Base-by-base conservation (phyloP, 345 rosid species). In the Eucalyptus microcorys region DNA sequence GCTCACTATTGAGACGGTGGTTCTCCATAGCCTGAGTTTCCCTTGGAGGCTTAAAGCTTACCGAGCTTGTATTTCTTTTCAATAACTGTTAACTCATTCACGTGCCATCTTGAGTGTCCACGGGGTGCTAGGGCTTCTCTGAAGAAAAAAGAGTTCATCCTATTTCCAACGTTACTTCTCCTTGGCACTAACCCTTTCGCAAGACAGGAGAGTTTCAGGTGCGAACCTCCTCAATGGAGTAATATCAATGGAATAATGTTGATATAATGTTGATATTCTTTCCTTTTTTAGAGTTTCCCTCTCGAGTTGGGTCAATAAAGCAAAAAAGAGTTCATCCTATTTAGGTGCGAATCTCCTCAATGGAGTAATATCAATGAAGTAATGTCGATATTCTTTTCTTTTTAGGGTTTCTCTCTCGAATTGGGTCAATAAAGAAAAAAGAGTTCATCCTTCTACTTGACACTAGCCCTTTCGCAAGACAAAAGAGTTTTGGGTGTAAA, bases 1-100 rank as follows among this genome's bases (percentile, higher is more conserved):
- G 6, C 91, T 94, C 14, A 91, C 92, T 14, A 91, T 91, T 47
- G 94, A 94, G 89, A 93, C 92, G 0, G 91, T 92, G 3, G 94
- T 92, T 14, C 91, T 94, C n/a, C 94, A 92, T 22, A 88, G 93
- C 26, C 50, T 80, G 47, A 76, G 30, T 76, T 1, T 3, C 26
- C 84, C 81, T 17, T 19, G 43, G 80, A 34, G 26, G 2, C 2
- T 34, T 71, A 34, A 71, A 71, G 81, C 81, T 34, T 17, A 34
- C 22, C 81, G 22, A 71, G 81, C 22, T 37, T 71, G 37, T 55
- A 34, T 71, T 0, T 34, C 81, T 34, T 71, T 71, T 55, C 61
- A 55, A 19, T 26, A 24, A 59, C 15, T 10, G 2, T 40, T 11
- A 11, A 21, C 83, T 76, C 47, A 2, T 40, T 40, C 14, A 21